Percentiles rank a stretch among this genome's conserved stretches.
phyloP scores from a whole-genome alignment of 2,329 filamentous ascomycete species.

The Fusarium hostae region DNA sequence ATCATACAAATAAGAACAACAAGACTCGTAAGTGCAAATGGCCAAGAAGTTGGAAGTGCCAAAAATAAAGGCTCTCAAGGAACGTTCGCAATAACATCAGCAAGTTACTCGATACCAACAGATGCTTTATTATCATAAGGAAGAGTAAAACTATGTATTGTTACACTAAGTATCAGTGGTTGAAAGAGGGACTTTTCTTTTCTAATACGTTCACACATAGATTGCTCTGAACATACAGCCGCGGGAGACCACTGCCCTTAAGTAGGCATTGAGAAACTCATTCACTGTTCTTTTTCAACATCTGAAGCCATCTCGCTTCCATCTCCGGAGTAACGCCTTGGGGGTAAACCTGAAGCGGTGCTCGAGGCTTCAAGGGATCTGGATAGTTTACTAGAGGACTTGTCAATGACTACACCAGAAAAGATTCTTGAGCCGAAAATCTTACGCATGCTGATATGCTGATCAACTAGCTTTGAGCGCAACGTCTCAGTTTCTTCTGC shows the following conservation, averaged over 20 bases:
- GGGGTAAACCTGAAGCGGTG: slow-evolving; percentile 50
- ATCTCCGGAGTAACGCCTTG: slow-evolving; percentile 54
- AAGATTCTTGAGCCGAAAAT: not conserved
- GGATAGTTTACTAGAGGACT: slow-evolving; percentile 48
- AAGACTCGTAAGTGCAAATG: not conserved
- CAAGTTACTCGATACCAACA: too few relatives aligned
- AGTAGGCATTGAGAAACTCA: not conserved
- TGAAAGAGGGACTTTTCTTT: not conserved
- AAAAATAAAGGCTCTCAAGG: not conserved
- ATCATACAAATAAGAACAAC: not conserved
- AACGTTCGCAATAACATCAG: not conserved
- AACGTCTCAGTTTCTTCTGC: slow-evolving; percentile 57
- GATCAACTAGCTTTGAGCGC: slow-evolving; percentile 55
- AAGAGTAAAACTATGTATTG: not conserved
- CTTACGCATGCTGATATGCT: slow-evolving; percentile 60
- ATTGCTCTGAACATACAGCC: not conserved
- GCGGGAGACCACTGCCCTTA: not conserved
- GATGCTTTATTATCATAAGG: not conserved
- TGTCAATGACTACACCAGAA: slow-evolving; percentile 18
- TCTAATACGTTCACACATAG: not conserved
- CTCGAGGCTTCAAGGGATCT: slow-evolving; percentile 59
- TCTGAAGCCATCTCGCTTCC: slow-evolving; percentile 54
- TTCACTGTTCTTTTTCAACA: slow-evolving; percentile 42
- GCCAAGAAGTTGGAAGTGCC: not conserved
- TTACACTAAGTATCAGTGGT: not conserved